Percentiles rank a stretch among this genome's conserved stretches.
Conservation (phyloP, 2,329 filamentous ascomycete species). For the Passalora sequoiae region DNA sequence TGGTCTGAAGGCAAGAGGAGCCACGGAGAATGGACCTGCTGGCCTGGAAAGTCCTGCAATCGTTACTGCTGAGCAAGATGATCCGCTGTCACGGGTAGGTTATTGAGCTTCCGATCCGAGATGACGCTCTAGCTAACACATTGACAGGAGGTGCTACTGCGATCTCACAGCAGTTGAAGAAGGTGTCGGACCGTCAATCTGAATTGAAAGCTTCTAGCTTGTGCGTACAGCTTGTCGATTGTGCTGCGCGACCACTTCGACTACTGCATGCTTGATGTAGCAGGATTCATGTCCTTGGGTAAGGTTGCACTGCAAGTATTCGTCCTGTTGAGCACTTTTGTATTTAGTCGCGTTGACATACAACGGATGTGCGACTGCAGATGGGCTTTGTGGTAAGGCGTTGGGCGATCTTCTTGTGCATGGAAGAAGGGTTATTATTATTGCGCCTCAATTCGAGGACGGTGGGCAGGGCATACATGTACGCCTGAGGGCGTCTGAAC, state of each 20-base stretch:
- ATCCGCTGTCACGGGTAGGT: conserved; percentile 56
- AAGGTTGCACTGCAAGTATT: conserved; percentile 3
- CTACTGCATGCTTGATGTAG: no score
- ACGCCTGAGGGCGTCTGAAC: no score
- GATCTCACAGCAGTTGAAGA: conserved; percentile 28
- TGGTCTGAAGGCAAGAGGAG: conserved; percentile 57
- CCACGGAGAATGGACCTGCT: conserved; percentile 62
- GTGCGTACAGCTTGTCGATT: no score
- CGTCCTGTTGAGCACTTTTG: conserved; percentile 6
- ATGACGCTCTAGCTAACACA: conserved; percentile 11
- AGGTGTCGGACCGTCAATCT: neutral
- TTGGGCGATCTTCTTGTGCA: no score
- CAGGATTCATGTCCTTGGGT: conserved; percentile 8
- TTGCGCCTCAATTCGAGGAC: no score
- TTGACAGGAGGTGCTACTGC: conserved; percentile 26
- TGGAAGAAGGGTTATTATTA: no score
- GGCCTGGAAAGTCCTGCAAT: conserved; percentile 60
- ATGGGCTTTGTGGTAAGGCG: neutral
- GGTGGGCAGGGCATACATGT: no score
- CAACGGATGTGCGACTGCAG: neutral
- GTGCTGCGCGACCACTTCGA: no score
- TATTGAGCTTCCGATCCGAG: no score
- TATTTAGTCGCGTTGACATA: conserved; percentile 5
- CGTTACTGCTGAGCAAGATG: conserved; percentile 54
- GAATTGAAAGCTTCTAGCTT: no score